These are phyloP conservation scores for Otatea glauca DNA, from an alignment of 176 grass and related monocot species.

Conservation along the genomic window DNA sequence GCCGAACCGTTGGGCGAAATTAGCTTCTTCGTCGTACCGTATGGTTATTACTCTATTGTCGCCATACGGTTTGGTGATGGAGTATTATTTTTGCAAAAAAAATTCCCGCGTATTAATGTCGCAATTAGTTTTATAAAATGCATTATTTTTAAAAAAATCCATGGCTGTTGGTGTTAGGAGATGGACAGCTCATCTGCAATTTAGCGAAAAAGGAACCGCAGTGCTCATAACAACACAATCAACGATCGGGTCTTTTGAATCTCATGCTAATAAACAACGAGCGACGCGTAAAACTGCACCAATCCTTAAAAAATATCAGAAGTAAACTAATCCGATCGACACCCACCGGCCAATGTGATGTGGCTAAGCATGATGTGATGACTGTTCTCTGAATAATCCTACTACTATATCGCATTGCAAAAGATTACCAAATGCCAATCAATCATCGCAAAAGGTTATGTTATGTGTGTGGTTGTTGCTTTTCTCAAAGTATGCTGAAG, in stretches of 20 bases:
- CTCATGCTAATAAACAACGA: constrained; percentile 40
- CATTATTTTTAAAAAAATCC: constrained; percentile 49
- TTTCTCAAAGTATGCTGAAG: constrained; percentile 23
- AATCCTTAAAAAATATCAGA: constrained; percentile 9
- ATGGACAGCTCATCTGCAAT: constrained; percentile 52
- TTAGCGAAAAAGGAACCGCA: constrained; percentile 16
- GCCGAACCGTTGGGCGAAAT: too few relatives aligned
- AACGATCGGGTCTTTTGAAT: constrained; percentile 46
- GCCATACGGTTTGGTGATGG: too few relatives aligned
- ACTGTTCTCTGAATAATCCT: not conserved
- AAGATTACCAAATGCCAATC: constrained; percentile 7
- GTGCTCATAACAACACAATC: constrained; percentile 39
- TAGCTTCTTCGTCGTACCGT: too few relatives aligned
- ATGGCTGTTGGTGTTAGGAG: constrained; percentile 48
- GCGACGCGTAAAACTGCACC: constrained; percentile 7
- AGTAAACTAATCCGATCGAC: constrained; percentile 43
- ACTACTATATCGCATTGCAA: not conserved
- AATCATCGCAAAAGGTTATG: not conserved
- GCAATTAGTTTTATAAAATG: too few relatives aligned
- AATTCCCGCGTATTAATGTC: too few relatives aligned
- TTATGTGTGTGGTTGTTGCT: not conserved
- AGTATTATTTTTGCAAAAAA: too few relatives aligned
- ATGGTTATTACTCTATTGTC: too few relatives aligned
- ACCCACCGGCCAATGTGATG: constrained; percentile 50
- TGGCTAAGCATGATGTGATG: constrained; percentile 36